A percentile compares a stretch with the other conserved stretches of the same genome.
Evolutionary conservation across 73 alveolate species (phyloP).

Genomic region (Paramecium biaurelia): DNA sequence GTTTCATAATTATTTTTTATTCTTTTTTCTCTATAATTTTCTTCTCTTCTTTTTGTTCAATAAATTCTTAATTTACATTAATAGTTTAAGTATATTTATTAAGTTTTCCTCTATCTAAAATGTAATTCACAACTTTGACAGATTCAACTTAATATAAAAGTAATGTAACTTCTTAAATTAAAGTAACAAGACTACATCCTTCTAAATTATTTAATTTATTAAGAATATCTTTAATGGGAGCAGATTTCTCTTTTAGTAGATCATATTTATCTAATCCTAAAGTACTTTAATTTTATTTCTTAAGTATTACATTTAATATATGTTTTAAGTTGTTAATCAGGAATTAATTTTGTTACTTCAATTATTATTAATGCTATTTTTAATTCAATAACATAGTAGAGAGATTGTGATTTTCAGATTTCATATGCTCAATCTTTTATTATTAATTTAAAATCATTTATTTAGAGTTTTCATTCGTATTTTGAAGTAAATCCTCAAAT

Average conservation of each 20-base stretch:
- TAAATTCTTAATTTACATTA: not conserved
- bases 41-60: not conserved
- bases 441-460: not conserved
- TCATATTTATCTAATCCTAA: not conserved
- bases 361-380: not conserved
- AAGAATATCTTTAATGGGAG: not conserved
- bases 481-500: not conserved
- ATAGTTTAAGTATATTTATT: not conserved
- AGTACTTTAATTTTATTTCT: not conserved
- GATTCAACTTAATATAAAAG: not conserved
- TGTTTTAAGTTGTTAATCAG: not conserved
- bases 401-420: not conserved
- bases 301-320: not conserved
- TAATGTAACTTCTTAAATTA: not conserved
- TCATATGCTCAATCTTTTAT: not conserved
- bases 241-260: not conserved
- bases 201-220: not conserved
- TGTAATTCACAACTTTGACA: not conserved
- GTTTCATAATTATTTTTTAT: not conserved
- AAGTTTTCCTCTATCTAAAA: not conserved
- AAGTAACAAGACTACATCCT: not conserved
- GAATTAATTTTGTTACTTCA: not conserved
- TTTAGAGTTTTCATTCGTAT: not conserved
- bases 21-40: not conserved
- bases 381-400: not conserved